These are phyloP conservation scores for Cystobasidium tubakii DNA, from an alignment of 768 basidiomycete species.

Conservation along the genomic window DNA sequence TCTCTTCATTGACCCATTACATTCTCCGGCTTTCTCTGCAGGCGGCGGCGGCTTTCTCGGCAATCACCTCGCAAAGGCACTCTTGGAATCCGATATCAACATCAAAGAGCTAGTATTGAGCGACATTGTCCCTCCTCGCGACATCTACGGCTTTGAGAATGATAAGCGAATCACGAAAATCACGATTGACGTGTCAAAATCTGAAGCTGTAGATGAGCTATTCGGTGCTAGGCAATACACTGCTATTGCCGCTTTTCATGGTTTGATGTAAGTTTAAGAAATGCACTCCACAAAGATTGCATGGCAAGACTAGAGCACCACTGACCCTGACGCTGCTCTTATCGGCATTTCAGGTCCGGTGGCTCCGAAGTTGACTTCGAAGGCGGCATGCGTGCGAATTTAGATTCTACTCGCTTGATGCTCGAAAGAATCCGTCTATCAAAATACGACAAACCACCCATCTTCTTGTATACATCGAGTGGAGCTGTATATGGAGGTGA, in stretches of 20 bases:
- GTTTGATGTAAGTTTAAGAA: conserved; percentile 21
- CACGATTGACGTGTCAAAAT: conserved; percentile 10
- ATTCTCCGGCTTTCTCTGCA: neutral
- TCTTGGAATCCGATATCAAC: conserved; percentile 10
- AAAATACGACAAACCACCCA: conserved; percentile 45
- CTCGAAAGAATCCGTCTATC: conserved; percentile 47
- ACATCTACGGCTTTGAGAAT: conserved; percentile 29
- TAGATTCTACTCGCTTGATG: conserved; percentile 50
- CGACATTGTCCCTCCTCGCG: conserved; percentile 33
- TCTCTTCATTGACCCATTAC: neutral
- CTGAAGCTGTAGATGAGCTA: conserved; percentile 28
- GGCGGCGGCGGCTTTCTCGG: conserved; percentile 35
- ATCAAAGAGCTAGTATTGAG: conserved; percentile 29
- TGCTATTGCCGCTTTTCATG: conserved; percentile 34
- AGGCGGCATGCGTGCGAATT: conserved; percentile 50
- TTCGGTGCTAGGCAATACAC: conserved; percentile 21
- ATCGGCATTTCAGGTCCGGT: conserved; percentile 44
- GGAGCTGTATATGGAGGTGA: conserved; percentile 51
- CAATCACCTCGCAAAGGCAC: conserved; percentile 22
- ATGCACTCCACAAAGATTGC: no score
- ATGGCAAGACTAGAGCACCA: no score
- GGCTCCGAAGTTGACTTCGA: conserved; percentile 50
- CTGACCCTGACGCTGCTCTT: neutral
- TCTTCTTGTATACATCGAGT: conserved; percentile 51
- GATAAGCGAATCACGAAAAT: conserved; percentile 15